phyloP scores from a whole-genome alignment of 805 yeast species.

The Metschnikowia peoriensis region DNA sequence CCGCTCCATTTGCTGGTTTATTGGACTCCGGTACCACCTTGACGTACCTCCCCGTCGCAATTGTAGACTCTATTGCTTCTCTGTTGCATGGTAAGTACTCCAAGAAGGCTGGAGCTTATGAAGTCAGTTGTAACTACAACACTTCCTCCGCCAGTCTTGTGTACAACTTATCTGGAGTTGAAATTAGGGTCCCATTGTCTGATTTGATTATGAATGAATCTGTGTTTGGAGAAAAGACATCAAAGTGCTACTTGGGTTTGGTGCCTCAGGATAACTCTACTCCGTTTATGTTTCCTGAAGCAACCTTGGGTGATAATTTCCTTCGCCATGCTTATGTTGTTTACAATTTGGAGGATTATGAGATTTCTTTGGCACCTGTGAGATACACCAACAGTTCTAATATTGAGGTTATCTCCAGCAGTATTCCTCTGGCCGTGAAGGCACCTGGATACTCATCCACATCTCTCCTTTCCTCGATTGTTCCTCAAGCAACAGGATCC shows the following conservation, averaged over 20 bases:
- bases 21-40: constrained; percentile 57
- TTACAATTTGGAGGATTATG: constrained; percentile 55
- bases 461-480: constrained; percentile 4
- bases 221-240: constrained; percentile 11
- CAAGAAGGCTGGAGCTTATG: constrained; percentile 11
- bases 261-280: constrained; percentile 47
- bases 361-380: constrained; percentile 53
- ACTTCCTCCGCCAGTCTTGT: constrained; percentile 4
- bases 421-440: constrained; percentile 50
- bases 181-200: constrained; percentile 47
- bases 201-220: constrained; percentile 23
- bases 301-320: constrained; percentile 63
- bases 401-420: constrained; percentile 43
- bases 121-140: constrained; percentile 11
- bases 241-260: constrained; percentile 28
- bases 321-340: constrained; percentile 63
- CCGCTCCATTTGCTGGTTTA: constrained; percentile 11
- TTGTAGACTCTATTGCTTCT: constrained; percentile 20
- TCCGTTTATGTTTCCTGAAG: constrained; percentile 27
- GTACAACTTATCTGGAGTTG: constrained; percentile 57
- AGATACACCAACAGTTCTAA: constrained; percentile 28
- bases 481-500: neutral
- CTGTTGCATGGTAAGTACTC: neutral
- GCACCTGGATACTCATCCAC: constrained; percentile 49
- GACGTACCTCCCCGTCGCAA: constrained; percentile 43